Base-by-base conservation (phyloP, 2,329 filamentous ascomycete genomes). In the Leptographium wingfieldii region DNA sequence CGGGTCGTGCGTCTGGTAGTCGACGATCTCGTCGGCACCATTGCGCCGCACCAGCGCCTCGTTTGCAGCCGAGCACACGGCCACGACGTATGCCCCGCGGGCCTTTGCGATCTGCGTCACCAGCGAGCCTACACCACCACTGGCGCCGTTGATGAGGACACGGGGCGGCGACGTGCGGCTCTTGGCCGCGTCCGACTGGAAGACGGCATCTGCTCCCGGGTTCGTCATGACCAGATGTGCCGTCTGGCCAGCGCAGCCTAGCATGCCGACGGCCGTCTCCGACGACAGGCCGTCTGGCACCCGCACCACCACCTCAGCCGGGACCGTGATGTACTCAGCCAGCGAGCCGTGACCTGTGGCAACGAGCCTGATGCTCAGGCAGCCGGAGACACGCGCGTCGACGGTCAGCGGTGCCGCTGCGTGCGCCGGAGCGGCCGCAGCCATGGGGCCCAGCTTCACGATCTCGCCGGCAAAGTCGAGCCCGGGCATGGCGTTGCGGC, bases 61-160 rank as follows among this genome's bases (percentile, higher is more conserved):
- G 55, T 81, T 81, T 52, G 64, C 69, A 2, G 68, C 73, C 1
- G 77, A 79, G 66, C 79, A 81, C 12, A 80, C 72, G 0, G 69
- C 79, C 1, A 74, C 74, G 1, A 82, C 72, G 56, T 69, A 66
- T 3, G 76, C 78, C 0, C 69, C 67, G 57, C 69, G 62, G 49
- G 74, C 71, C 62, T 77, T 70, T 64, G 69, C 62, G n/a, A 78
- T 72, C 68, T 81, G 78, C 55, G 79, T 68, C 1, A 73, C 69
- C 56, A 80, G 64, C 25, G 72, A 71, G 14, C 78, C 78, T 6
- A 81, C 74, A 14, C 77, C 78, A 0, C 78, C 78, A 63, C 77
- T 79, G 25, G 76, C 79, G 3, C 76, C 78, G 63, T 80, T 78
- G 4, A 80, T 69, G 55, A 81, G 64, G 43, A 80, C 74, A 2